These are phyloP conservation scores for Xylariaceae sp. DNA, from an alignment of 2,329 filamentous ascomycete genomes.

Conservation along the genomic window DNA sequence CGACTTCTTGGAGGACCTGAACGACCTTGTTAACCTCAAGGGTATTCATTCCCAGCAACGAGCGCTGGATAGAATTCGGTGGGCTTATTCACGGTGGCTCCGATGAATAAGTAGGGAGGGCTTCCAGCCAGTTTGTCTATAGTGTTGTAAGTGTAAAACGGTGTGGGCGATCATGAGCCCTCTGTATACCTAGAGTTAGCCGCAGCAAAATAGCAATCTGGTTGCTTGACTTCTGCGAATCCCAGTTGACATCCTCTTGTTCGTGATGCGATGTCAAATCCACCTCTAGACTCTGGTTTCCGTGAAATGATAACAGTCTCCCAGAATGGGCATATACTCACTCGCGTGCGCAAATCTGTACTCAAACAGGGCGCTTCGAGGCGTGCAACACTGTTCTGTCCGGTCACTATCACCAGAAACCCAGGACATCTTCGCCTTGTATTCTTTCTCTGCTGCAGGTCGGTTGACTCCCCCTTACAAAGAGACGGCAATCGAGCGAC, in stretches of 20 bases:
- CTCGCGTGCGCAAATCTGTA: no score
- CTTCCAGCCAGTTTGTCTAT: neutral
- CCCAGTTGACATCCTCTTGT: neutral
- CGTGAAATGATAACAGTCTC: no score
- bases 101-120: constrained; percentile 20
- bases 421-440: no score
- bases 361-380: no score
- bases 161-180: no score
- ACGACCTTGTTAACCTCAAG: constrained; percentile 77
- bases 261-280: neutral
- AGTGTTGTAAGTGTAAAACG: neutral
- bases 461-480: neutral
- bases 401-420: no score
- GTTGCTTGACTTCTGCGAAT: neutral
- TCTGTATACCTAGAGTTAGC: no score
- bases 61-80: constrained; percentile 77
- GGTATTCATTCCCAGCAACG: constrained; percentile 73
- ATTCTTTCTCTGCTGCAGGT: neutral
- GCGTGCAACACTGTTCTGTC: no score
- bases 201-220: neutral
- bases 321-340: no score
- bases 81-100: constrained; percentile 82
- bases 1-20: constrained; percentile 84
- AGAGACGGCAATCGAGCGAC: no score
- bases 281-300: no score